Conservation (phyloP, 768 basidiomycete species). For the Agaricus subrufescens region DNA sequence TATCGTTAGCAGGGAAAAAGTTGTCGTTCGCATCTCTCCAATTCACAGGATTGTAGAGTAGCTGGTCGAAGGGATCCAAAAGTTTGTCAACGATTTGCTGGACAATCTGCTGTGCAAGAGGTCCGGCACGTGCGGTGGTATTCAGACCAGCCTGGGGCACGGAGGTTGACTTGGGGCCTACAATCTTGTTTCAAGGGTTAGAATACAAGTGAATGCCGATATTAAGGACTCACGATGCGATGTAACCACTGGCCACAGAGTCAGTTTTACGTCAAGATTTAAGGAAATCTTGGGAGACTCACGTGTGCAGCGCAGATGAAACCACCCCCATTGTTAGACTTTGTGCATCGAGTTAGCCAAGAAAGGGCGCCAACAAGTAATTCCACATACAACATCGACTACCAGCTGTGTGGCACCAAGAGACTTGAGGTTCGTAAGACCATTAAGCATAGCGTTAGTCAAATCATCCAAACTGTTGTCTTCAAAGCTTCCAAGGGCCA, state of each 20-base stretch:
- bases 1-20: constrained; percentile 31
- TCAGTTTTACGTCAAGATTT: neutral
- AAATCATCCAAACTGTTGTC: constrained; percentile 37
- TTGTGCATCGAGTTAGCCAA: neutral
- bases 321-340: constrained; percentile 51
- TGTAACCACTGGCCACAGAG: constrained; percentile 33
- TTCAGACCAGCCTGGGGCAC: constrained; percentile 54
- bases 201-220: neutral
- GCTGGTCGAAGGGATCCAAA: constrained; percentile 35
- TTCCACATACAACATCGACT: constrained; percentile 45
- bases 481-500: constrained; percentile 57
- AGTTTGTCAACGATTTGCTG: constrained; percentile 33
- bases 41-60: constrained; percentile 46
- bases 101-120: constrained; percentile 47
- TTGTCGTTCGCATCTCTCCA: constrained; percentile 44
- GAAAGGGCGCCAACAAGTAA: neutral
- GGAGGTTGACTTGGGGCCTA: constrained; percentile 46
- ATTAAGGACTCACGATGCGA: constrained; percentile 32
- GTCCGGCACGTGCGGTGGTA: constrained; percentile 44
- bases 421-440: constrained; percentile 43
- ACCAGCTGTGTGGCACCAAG: constrained; percentile 50
- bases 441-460: constrained; percentile 38
- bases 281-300: constrained; percentile 17
- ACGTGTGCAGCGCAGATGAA: constrained; percentile 61
- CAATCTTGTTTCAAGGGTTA: constrained; percentile 29